phyloP scores from a whole-genome alignment of 805 yeast species.

The Cyberlindnera meyerae region DNA sequence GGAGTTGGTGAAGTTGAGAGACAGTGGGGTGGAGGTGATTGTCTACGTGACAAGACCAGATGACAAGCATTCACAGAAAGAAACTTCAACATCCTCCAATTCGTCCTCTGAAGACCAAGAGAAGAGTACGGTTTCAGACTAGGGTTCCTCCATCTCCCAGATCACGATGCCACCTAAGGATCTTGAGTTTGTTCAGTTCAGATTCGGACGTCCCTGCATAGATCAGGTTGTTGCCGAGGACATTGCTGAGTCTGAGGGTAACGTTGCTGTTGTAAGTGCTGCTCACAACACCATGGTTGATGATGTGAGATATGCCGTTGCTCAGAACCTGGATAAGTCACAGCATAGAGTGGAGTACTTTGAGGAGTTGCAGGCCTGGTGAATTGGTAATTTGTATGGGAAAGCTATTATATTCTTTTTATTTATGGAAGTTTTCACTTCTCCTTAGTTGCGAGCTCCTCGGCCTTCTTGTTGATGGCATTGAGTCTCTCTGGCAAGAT shows the following conservation, averaged over 20 bases:
- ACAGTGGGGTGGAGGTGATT: conserved; percentile 12
- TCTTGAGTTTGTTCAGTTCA: conserved; percentile 32
- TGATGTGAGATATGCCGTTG: conserved; percentile 41
- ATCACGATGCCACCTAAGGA: conserved; percentile 14
- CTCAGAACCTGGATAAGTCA: conserved; percentile 26
- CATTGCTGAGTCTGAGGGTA: conserved; percentile 32
- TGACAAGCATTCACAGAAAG: conserved; percentile 10
- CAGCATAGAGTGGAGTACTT: conserved; percentile 46
- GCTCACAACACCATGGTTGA: conserved; percentile 54
- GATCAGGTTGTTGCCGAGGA: conserved; percentile 34
- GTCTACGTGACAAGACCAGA: conserved; percentile 23
- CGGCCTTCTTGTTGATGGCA: conserved; percentile 49
- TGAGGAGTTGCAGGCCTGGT: conserved; percentile 61
- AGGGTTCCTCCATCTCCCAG: no score
- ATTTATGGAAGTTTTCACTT: no score
- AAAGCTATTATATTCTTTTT: no score
- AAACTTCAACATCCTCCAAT: conserved; percentile 8
- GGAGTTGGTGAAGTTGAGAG: conserved; percentile 35
- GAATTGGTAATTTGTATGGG: no score
- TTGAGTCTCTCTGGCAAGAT: conserved; percentile 81
- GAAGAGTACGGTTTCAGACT: no score
- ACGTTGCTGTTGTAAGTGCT: conserved; percentile 47
- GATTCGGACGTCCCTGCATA: conserved; percentile 42
- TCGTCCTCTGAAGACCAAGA: no score
- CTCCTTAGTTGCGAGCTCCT: conserved; percentile 14